A percentile compares a stretch with the other conserved stretches of the same genome.
Evolutionary conservation across 2,329 filamentous ascomycete species (phyloP).

Genomic region (Colletotrichum magnum): DNA sequence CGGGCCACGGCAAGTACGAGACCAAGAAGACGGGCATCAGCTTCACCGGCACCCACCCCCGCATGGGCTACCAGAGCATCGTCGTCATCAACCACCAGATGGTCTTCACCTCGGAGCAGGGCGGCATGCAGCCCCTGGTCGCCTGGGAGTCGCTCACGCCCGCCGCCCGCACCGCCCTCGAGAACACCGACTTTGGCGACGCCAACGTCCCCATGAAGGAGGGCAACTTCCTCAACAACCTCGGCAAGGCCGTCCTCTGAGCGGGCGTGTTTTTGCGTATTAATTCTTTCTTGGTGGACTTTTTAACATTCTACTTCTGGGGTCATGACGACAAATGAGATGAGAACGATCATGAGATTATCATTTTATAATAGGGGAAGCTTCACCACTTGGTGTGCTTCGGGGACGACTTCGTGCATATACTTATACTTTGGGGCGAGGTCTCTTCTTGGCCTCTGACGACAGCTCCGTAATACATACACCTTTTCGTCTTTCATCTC

Average conservation of each 20-base stretch:
- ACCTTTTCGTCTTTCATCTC: neutral
- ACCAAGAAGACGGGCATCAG: conserved; percentile 44
- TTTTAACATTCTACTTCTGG: too few relatives aligned
- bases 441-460: conserved; percentile 15
- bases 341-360: conserved; percentile 4
- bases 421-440: conserved; percentile 23
- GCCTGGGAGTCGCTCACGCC: conserved; percentile 55
- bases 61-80: conserved; percentile 49
- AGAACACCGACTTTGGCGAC: conserved; percentile 54
- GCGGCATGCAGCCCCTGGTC: conserved; percentile 56
- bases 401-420: conserved; percentile 31
- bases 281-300: too few relatives aligned
- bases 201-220: conserved; percentile 56
- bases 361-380: conserved; percentile 28
- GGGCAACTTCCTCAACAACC: conserved; percentile 39
- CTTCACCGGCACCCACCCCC: conserved; percentile 47
- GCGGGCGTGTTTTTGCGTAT: neutral
- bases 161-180: conserved; percentile 51
- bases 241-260: conserved; percentile 37
- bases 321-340: neutral
- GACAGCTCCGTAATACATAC: conserved; percentile 29
- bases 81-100: conserved; percentile 54
- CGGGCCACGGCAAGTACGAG: conserved; percentile 50
- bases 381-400: neutral
- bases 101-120: conserved; percentile 50